Percentiles rank a stretch among this genome's conserved stretches.
These are phyloP conservation scores for Rhodomyrtus tomentosa DNA, from an alignment of 345 rosid species.

Conservation along the genomic window DNA sequence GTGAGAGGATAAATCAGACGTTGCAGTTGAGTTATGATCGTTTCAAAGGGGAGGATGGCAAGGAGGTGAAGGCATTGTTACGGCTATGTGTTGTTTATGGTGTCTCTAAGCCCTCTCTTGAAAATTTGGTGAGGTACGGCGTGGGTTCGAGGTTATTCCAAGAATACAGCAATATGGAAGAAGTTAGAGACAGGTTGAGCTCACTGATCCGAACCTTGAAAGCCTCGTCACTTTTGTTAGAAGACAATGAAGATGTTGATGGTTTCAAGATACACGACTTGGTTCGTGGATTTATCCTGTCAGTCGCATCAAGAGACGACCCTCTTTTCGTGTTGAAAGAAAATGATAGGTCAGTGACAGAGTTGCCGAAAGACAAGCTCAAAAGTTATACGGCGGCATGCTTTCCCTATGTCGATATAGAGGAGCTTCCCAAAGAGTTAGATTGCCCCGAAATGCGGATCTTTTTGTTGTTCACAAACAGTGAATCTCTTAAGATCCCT, in stretches of 20 bases:
- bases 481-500: not conserved
- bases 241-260: not conserved
- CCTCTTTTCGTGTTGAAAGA: not conserved
- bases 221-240: not conserved
- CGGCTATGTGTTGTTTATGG: not conserved
- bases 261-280: not conserved
- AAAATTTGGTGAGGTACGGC: rapidly evolving
- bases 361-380: not conserved
- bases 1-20: no score
- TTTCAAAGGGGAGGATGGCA: no score
- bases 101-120: not conserved
- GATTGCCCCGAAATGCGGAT: not conserved
- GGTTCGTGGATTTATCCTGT: not conserved
- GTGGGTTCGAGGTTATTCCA: rapidly evolving
- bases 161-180: rapidly evolving
- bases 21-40: no score
- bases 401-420: not conserved
- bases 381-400: rapidly evolving
- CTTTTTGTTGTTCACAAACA: not conserved
- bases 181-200: rapidly evolving
- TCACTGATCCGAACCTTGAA: rapidly evolving
- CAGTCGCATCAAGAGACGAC: rapidly evolving
- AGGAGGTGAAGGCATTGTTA: not conserved
- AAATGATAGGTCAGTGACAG: rapidly evolving
- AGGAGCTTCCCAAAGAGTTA: not conserved